Evolutionary conservation across 768 basidiomycete genomes (phyloP).

Genomic region (Macrolepiota fuliginosa): DNA sequence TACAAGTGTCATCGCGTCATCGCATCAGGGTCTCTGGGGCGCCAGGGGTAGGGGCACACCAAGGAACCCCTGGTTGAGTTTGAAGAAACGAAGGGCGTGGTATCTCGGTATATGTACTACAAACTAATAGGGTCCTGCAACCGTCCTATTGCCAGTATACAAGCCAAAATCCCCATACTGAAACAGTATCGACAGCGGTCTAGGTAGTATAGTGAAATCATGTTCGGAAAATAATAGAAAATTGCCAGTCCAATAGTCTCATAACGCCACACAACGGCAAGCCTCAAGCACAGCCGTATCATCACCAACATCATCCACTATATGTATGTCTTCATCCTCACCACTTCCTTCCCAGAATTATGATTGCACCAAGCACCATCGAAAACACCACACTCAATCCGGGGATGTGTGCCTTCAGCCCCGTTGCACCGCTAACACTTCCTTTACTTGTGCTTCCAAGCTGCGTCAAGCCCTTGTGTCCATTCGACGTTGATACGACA

Average conservation of each 20-base stretch:
- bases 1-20: neutral
- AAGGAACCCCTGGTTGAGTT: neutral
- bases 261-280: neutral
- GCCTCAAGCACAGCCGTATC: neutral
- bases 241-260: neutral
- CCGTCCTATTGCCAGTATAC: neutral
- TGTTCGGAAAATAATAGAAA: neutral
- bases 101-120: neutral
- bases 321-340: neutral
- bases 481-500: slow-evolving; percentile 67
- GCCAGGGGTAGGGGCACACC: neutral
- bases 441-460: slow-evolving; percentile 40
- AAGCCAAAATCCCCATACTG: neutral
- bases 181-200: neutral
- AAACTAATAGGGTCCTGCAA: neutral
- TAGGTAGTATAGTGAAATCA: neutral
- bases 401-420: neutral
- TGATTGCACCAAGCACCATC: neutral
- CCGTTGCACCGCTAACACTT: slow-evolving; percentile 19
- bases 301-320: neutral
- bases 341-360: slow-evolving; percentile 2
- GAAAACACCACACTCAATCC: slow-evolving; percentile 1
- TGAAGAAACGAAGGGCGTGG: neutral
- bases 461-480: slow-evolving; percentile 28
- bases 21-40: neutral